phyloP scores from a whole-genome alignment of 129 eudicot genomes.

The Chrysanthemum lavandulifolium region DNA sequence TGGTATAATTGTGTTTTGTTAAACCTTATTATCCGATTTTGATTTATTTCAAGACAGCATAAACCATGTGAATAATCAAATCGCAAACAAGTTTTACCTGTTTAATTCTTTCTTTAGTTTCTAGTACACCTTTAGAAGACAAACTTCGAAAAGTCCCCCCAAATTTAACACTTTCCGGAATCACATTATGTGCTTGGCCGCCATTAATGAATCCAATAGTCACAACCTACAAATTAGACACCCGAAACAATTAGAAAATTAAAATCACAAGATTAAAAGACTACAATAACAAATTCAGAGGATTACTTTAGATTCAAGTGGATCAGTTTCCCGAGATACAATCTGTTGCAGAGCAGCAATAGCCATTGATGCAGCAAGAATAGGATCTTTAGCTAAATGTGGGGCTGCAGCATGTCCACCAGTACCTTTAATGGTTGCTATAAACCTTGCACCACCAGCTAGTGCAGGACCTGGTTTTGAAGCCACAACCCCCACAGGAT shows the following conservation, averaged over 20 bases:
- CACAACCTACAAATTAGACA: slow-evolving; percentile 42
- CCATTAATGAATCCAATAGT: slow-evolving; percentile 52
- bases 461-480: slow-evolving; percentile 60
- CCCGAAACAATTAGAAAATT: slow-evolving; percentile 1
- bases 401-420: slow-evolving; percentile 71
- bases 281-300: background rate
- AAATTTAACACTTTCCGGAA: slow-evolving; percentile 62
- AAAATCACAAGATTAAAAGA: background rate
- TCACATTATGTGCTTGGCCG: slow-evolving; percentile 59
- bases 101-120: slow-evolving; percentile 56
- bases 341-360: slow-evolving; percentile 65
- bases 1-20: too few species aligned
- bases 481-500: slow-evolving; percentile 50
- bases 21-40: too few species aligned
- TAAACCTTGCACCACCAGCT: slow-evolving; percentile 58
- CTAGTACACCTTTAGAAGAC: slow-evolving; percentile 53
- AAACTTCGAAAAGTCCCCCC: slow-evolving; percentile 79
- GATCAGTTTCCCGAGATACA: slow-evolving; percentile 69
- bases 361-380: slow-evolving; percentile 57
- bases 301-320: slow-evolving; percentile 63
- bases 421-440: slow-evolving; percentile 45
- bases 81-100: slow-evolving; percentile 40
- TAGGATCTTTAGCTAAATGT: slow-evolving; percentile 51
- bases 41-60: too few species aligned
- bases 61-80: too few species aligned